phyloP scores from a whole-genome alignment of 1,284 basidiomycete species.

The Leccinum pachyderme region DNA sequence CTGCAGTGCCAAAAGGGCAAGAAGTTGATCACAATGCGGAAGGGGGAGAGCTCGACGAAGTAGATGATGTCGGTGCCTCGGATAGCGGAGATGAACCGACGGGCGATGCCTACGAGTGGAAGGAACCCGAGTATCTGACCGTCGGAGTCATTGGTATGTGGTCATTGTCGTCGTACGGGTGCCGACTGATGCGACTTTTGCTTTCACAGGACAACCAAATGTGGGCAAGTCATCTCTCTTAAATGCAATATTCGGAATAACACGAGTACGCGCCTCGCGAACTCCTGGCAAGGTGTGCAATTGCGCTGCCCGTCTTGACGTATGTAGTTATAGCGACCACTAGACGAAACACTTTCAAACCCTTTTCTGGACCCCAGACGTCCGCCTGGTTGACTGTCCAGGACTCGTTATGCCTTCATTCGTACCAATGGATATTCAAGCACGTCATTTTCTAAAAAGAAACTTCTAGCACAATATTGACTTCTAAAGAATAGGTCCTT shows the following conservation, averaged over 20 bases:
- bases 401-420: constrained; percentile 82
- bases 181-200: background rate
- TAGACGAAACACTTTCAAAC: constrained; percentile 95
- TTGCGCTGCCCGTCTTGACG: background rate
- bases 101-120: constrained; percentile 23
- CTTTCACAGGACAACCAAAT: constrained; percentile 77
- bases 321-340: background rate
- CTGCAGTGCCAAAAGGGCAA: constrained; percentile 34
- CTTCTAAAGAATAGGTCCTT: constrained; percentile 51
- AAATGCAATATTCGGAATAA: constrained; percentile 86
- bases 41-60: constrained; percentile 22
- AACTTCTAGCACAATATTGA: background rate
- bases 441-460: constrained; percentile 32
- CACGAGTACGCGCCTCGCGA: constrained; percentile 80
- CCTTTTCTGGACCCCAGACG: constrained; percentile 78
- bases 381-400: constrained; percentile 84
- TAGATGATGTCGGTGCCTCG: constrained; percentile 14
- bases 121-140: constrained; percentile 65
- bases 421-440: constrained; percentile 80
- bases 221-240: constrained; percentile 91
- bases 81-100: constrained; percentile 18
- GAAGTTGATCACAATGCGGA: background rate
- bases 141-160: constrained; percentile 75
- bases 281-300: constrained; percentile 82
- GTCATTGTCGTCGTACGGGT: constrained; percentile 2